Evolutionary conservation across 768 basidiomycete genomes (phyloP).

Genomic region (Boletales sp.): DNA sequence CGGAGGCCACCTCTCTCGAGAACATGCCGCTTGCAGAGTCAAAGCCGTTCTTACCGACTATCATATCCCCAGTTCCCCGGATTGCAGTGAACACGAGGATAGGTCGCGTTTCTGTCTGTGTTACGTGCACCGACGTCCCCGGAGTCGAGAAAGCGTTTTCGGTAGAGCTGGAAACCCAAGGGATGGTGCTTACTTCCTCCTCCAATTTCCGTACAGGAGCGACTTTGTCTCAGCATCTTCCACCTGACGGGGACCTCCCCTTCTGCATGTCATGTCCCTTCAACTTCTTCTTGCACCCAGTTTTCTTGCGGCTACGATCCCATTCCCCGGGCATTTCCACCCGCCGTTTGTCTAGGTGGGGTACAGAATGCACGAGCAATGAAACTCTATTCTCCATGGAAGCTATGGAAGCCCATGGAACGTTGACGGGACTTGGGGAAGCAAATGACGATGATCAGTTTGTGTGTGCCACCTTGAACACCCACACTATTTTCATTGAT

Average conservation of each 20-base stretch:
- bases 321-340: slow-evolving; percentile 24
- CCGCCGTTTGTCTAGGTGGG: slow-evolving; percentile 26
- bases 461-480: slow-evolving; percentile 38
- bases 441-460: slow-evolving; percentile 44
- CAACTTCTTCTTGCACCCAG: slow-evolving; percentile 44
- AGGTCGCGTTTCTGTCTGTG: slow-evolving; percentile 46
- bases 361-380: slow-evolving; percentile 37
- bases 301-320: slow-evolving; percentile 51
- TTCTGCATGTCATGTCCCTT: slow-evolving; percentile 44
- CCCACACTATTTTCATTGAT: slow-evolving; percentile 42
- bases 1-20: slow-evolving; percentile 17
- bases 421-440: slow-evolving; percentile 45
- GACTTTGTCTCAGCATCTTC: slow-evolving; percentile 12
- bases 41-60: slow-evolving; percentile 25
- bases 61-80: slow-evolving; percentile 45
- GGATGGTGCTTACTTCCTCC: slow-evolving; percentile 40
- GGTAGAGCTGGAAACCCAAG: slow-evolving; percentile 55
- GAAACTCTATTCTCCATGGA: slow-evolving; percentile 61
- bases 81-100: slow-evolving; percentile 45
- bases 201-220: slow-evolving; percentile 39
- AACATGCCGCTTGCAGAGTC: slow-evolving; percentile 3
- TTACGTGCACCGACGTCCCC: slow-evolving; percentile 43
- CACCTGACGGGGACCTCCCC: slow-evolving; percentile 36
- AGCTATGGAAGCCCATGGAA: slow-evolving; percentile 44
- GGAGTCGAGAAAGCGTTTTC: slow-evolving; percentile 43